Percentiles rank a stretch among this genome's conserved stretches.
Conservation (phyloP, 2,329 filamentous ascomycete species). For the Aspergillus awamori region DNA sequence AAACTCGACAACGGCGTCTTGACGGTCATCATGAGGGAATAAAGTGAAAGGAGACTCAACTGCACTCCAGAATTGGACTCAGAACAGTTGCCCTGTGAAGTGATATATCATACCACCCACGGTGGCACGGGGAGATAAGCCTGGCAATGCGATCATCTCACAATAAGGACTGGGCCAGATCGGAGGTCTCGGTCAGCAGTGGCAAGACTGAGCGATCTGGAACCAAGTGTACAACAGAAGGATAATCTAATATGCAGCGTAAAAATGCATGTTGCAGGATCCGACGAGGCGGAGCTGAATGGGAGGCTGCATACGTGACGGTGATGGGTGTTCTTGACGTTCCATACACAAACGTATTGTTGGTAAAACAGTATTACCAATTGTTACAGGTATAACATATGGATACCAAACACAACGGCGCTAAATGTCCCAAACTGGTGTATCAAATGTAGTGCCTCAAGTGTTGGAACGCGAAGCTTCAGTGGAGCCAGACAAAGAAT, state of each 20-base stretch:
- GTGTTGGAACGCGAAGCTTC: neutral
- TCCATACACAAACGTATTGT: neutral
- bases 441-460: neutral
- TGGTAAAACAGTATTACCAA: neutral
- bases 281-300: neutral
- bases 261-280: neutral
- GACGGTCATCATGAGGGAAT: neutral
- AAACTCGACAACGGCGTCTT: slow-evolving; percentile 4
- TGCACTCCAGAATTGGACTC: neutral
- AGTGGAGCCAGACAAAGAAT: neutral
- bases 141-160: neutral
- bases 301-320: neutral
- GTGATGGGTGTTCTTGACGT: neutral
- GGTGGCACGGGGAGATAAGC: neutral
- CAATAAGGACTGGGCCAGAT: neutral
- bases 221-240: neutral
- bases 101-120: neutral
- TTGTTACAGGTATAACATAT: neutral
- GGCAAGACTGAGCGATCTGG: neutral
- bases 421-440: neutral
- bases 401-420: too few species aligned
- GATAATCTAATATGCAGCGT: neutral
- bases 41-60: neutral
- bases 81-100: neutral
- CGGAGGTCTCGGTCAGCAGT: neutral